Conservation (phyloP, 106 monocot species). For the Hemerocallis citrina region DNA sequence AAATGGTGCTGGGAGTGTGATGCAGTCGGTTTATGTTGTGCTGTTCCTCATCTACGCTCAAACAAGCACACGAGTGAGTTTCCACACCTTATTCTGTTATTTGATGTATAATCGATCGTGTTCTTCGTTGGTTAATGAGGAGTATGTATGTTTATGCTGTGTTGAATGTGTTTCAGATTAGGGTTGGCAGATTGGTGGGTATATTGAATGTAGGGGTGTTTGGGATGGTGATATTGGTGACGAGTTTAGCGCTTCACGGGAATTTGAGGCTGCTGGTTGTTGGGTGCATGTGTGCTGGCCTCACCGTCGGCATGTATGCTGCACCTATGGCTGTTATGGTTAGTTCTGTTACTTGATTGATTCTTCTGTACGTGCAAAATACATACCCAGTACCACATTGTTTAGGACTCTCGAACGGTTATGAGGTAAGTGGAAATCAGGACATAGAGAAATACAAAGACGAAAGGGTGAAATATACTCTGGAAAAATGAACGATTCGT, state of each 20-base stretch:
- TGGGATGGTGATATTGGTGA: constrained; percentile 27
- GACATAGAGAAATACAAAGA: no score
- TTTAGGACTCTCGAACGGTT: no score
- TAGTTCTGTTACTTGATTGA: neutral
- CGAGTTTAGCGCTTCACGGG: constrained; percentile 16
- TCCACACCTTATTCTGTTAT: neutral
- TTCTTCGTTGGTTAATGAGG: no score
- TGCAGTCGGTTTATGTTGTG: constrained; percentile 39
- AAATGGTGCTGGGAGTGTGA: constrained; percentile 29
- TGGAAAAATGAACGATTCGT: no score
- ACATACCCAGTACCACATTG: no score
- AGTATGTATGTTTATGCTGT: no score
- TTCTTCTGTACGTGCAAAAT: no score
- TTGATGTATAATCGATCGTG: neutral
- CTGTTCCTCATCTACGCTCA: constrained; percentile 44
- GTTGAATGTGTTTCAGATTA: constrained; percentile 14
- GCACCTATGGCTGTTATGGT: constrained; percentile 40
- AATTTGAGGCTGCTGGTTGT: constrained; percentile 15
- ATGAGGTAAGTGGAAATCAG: no score
- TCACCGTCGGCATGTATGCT: constrained; percentile 48
- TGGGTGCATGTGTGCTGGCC: constrained; percentile 22
- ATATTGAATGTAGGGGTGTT: constrained; percentile 19
- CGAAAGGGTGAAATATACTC: no score
- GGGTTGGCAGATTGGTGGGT: constrained; percentile 20
- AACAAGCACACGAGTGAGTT: constrained; percentile 19